Evolutionary conservation across 495 filamentous ascomycete genomes (phyloP), one percentile per base, ranked within the genome.

Genomic region (Schizothecium vesticola): DNA sequence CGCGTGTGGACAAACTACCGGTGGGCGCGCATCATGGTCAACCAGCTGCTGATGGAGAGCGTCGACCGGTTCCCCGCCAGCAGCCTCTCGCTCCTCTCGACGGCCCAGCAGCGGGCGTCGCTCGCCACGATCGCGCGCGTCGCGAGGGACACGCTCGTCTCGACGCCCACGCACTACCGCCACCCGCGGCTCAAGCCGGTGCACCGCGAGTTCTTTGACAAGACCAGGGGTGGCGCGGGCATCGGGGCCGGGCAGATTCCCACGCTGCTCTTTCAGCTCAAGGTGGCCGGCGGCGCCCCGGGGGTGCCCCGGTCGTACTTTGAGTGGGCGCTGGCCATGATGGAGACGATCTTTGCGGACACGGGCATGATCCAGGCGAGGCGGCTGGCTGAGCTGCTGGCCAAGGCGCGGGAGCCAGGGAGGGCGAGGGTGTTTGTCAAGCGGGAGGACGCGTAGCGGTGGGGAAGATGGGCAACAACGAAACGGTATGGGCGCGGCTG

Each of bases 1-100:
- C 80, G 84, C 24, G 79, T 85, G 26, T 89, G 86, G 85, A 91
- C 89, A 65, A 83, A 88, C 63, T 89, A 87, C 70, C 86, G 89
- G 31, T 86, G 84, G 75, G 81, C 85, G 2, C 85, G 86, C 28
- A 85, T 89, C 56, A 72, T 89, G 13, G 77, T 84, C 26, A 85
- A 83, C 72, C 84, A 89, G 64, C 78, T 81, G 24, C 83, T 90
- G 10, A 64, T 82, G 31, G 72, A 75, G 21, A 74, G 72, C 33
- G 67, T 72, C 11, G 70, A 69, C 25, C 60, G 68, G 0, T 81
- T 73, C 59, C 80, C 81, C 3, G 24, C 62, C 19, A 81, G 77
- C 31, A 77, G 77, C 55, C 70, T 69, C 26, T 71, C 76, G 11
- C 75, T 79, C 2, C 69, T 85, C 33, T 70, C 79, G 0, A 71